Evolutionary conservation across 495 filamentous ascomycete genomes (phyloP).

Genomic region (Gamarada debralockiae): DNA sequence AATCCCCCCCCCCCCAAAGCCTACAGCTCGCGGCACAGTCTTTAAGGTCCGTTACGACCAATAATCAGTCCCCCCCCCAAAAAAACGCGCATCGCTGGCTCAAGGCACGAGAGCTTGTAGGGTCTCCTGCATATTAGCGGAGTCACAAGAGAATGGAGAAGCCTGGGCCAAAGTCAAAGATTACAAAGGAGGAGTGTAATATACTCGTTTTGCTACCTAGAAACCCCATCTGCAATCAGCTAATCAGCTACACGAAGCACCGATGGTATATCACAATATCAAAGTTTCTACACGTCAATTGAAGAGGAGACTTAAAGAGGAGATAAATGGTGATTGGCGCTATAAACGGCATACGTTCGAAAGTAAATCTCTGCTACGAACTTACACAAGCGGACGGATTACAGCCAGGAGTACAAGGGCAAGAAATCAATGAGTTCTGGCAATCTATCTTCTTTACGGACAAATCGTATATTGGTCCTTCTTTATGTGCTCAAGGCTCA

Average conservation of each 20-base stretch:
- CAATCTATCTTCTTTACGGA: slow-evolving; percentile 4
- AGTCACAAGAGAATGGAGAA: neutral
- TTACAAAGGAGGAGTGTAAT: neutral
- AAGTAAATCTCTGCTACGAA: slow-evolving; percentile 4
- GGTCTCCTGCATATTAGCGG: neutral
- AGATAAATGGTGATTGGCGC: neutral
- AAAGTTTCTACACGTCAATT: neutral
- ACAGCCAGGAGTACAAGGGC: neutral
- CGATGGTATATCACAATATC: neutral
- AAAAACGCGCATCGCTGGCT: slow-evolving; percentile 1
- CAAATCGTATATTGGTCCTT: too few species aligned
- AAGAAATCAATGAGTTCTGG: neutral
- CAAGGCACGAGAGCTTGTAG: neutral
- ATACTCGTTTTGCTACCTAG: neutral
- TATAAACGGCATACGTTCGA: slow-evolving; percentile 4
- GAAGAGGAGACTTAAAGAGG: neutral
- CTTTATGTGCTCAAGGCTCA: neutral
- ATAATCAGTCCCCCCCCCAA: too few species aligned
- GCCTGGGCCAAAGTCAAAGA: neutral
- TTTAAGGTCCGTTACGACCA: neutral
- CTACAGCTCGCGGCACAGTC: neutral
- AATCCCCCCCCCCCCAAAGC: neutral
- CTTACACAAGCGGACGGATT: neutral
- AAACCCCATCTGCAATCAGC: slow-evolving; percentile 4
- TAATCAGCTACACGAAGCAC: slow-evolving; percentile 14